Evolutionary conservation across 2,329 filamentous ascomycete genomes (phyloP).

Genomic region (Phialemonium atrogriseum): DNA sequence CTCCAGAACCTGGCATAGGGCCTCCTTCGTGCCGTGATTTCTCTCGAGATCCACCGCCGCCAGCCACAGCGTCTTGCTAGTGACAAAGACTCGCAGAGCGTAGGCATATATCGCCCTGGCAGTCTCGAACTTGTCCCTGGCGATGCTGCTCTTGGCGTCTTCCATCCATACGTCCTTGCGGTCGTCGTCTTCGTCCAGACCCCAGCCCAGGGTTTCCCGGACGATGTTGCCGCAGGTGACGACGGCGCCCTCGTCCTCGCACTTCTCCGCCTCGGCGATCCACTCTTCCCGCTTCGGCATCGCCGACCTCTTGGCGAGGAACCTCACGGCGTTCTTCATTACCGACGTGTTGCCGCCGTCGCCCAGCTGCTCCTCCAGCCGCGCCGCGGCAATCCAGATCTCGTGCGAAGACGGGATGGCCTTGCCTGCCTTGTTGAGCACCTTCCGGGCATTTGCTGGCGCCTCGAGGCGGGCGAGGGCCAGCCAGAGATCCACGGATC

Average conservation of each 20-base stretch:
- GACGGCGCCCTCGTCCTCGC: conserved; percentile 82
- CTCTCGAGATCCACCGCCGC: conserved; percentile 87
- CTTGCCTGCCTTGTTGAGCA: conserved; percentile 91
- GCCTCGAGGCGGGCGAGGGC: conserved; percentile 84
- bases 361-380: conserved; percentile 81
- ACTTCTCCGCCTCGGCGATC: conserved; percentile 90
- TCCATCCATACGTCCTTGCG: conserved; percentile 94
- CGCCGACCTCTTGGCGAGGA: conserved; percentile 80
- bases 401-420: conserved; percentile 88
- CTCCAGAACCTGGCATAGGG: conserved; percentile 76
- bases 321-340: conserved; percentile 88
- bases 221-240: conserved; percentile 86
- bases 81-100: conserved; percentile 80
- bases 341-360: conserved; percentile 75
- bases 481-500: conserved; percentile 92
- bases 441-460: conserved; percentile 85
- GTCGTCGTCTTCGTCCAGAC: conserved; percentile 91
- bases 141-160: conserved; percentile 77
- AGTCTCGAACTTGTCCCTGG: conserved; percentile 77
- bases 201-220: conserved; percentile 85
- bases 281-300: conserved; percentile 98
- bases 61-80: conserved; percentile 81
- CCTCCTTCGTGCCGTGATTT: conserved; percentile 76
- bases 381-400: conserved; percentile 91
- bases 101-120: conserved; percentile 92